Base-by-base conservation (phyloP, 2,329 filamentous ascomycete genomes). In the Pseudocercospora musae region DNA sequence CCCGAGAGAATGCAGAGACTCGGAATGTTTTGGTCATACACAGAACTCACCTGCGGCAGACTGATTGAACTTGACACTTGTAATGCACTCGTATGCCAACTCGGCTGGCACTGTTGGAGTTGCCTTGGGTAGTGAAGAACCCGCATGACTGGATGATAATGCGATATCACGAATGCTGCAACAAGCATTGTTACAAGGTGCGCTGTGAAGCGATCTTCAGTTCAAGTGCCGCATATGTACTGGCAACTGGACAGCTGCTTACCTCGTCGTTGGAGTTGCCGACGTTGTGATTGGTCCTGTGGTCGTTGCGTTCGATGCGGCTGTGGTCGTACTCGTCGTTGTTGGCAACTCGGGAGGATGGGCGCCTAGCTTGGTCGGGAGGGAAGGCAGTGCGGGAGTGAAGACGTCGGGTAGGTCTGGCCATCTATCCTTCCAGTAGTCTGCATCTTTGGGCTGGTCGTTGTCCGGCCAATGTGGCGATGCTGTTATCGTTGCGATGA, bases 41-140 rank as follows among this genome's bases (percentile, higher is more conserved):
- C 8, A 31, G 29, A 31, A 55, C 64, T 31, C 49, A 66, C 66
- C 63, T 59, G 69, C 71, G 7, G 72, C 73, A 21, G 72, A 75
- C 57, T 76, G 74, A 66, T 81, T 81, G 11, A 81, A 77, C 2
- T 79, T 79, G 4, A 80, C 76, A 18, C 75, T 77, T 20, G 74
- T 79, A 13, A 81, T 73, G 65, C 80, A 82, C 4, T 81, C 76
- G 63, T 79, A 80, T 2, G 79, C 80, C 55, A 80, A 65, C 58
- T 75, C 62, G 6, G 79, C 79, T 25, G 78, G 73, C 4, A 81
- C 77, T 10, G 75, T 79, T 1, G 77, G 77, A 4, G 70, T 69
- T 27, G 71, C 70, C 7, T 27, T 65, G 13, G 71, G 67, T 4
- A 50, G 15, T 23, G 20, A 50, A 11, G 48, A 50, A 10, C 48